Percentiles rank a stretch among this genome's conserved stretches.
These are phyloP conservation scores for Polyporus tsugae DNA, from an alignment of 1,284 basidiomycete species.

Conservation along the genomic window DNA sequence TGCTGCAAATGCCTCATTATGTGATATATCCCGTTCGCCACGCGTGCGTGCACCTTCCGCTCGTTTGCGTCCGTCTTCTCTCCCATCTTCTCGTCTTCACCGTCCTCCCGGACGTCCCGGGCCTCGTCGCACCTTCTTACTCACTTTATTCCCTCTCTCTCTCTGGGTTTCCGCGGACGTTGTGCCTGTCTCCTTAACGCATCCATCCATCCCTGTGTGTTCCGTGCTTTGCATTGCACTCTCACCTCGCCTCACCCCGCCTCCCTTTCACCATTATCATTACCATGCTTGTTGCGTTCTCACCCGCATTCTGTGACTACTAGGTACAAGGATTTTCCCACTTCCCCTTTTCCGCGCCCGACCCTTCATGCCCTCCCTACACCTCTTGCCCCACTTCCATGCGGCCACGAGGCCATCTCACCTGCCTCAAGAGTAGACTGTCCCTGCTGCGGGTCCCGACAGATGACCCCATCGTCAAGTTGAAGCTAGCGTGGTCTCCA, in stretches of 20 bases:
- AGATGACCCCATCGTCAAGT: conserved; percentile 4
- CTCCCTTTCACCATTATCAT: conserved; percentile 1
- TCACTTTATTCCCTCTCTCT: conserved; percentile 6
- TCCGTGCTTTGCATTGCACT: conserved; percentile 13
- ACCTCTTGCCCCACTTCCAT: neutral
- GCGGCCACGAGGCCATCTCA: neutral
- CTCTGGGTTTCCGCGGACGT: neutral
- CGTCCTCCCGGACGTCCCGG: neutral
- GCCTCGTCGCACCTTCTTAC: neutral
- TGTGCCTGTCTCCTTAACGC: conserved; percentile 3
- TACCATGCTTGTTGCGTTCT: conserved; percentile 22
- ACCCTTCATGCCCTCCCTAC: neutral
- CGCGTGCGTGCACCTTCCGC: conserved; percentile 4
- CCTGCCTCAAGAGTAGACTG: neutral
- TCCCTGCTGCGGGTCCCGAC: conserved; percentile 1
- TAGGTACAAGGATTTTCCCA: conserved; percentile 25
- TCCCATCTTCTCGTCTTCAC: neutral
- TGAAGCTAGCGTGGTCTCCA: neutral
- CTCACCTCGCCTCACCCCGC: neutral
- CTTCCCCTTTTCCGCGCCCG: neutral
- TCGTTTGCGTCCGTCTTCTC: conserved; percentile 5
- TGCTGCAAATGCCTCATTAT: conserved; percentile 51
- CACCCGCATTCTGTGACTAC: conserved; percentile 25
- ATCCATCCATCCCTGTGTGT: conserved; percentile 1
- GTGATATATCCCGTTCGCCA: conserved; percentile 38